Base-by-base conservation (phyloP, 352 stramenopile genomes). In the Blastocystis sp. region DNA sequence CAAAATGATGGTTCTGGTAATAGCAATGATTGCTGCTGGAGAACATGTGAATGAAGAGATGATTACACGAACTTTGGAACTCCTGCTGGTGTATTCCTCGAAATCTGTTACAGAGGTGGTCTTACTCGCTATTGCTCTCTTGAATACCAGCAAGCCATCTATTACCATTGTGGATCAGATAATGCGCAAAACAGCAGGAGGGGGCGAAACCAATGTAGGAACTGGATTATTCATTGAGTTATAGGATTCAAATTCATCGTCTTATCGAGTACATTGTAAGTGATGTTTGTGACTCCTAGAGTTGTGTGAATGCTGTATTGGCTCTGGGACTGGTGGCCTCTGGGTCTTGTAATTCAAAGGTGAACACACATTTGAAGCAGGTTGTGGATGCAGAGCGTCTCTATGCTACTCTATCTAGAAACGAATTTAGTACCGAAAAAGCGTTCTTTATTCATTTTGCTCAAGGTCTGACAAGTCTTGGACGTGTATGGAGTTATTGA, bases 111-210 rank as follows among this genome's bases (percentile, higher is more conserved):
- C 27, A 37, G 73, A 84, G 11, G 42, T 89, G 42, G 78, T 89
- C 22, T 57, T 79, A 42, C 56, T 89, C 17, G 78, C 78, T 2
- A 76, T 79, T 30, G 56, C 78, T 17, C 59, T 89, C 30, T 27
- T 89, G 60, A 27, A 76, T 44, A n/a, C 40, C 33, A 62, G 35
- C 22, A 48, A 53, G 42, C 53, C 56, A 6, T 76, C 22, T 42
- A 40, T 79, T 37, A 33, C 56, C 1, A 76, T 89, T 56, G 22
- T 89, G 4, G 78, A 89, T 48, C 60, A 79, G 42, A 76, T 89
- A 17, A 89, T 89, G 60, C 60, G 78, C 11, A 89, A 89, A 33
- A 89, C 78, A 11, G 78, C 78, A 4, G 78, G 78, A 79, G 66
- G 60, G 15, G 30, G 51, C 30, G 15, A 37, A 5, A 79, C 60